Evolutionary conservation across 257 asterid species (phyloP), one percentile per base, ranked within the genome.

Genomic region (Solanum pinnatisectum): DNA sequence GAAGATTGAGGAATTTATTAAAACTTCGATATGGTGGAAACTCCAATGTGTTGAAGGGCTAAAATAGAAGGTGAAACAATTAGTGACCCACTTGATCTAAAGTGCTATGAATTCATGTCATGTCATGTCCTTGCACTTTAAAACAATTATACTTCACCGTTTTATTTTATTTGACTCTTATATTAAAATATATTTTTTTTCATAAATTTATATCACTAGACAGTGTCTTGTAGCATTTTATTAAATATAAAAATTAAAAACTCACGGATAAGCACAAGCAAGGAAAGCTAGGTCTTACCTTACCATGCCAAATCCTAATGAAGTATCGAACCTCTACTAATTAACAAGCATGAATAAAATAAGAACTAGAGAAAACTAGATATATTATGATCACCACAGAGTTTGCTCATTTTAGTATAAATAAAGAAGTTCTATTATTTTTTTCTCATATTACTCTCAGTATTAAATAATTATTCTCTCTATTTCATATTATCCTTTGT

Each of bases 61-160:
- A 35, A 20, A 36, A 74, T 84, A 25, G 22, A 70, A 35, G 60
- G 36, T 63, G 52, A 59, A 82, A 83, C 44, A 65, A 40, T 70
- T 71, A 73, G 27, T 88, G 87, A 70, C 86, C 90, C 91, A 92
- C 92, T 91, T 83, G 27, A 42, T 83, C 82, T 44, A 12, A 89
- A 88, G 89, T 87, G 88, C 88, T 27, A 33, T 27, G 10, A 83
- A 77, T 78, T 67, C 63, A 71, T 76, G 88, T 78, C 89, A 79
- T 23, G 37, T 86, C 88, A 84, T 44, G 86, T 9, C 36, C 36
- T 84, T 68, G 67, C 49, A 68, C 87, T 44, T 88, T 36, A 91
- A 79, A 40, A 12, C 65, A 72, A 0, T 52, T 52, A 8, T 49
- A 15, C 4, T 2, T 25, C 3, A 5, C 16, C 1, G 15, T n/a